phyloP scores from a whole-genome alignment of 306 rosid genomes.

The Hippophae tibetana region DNA sequence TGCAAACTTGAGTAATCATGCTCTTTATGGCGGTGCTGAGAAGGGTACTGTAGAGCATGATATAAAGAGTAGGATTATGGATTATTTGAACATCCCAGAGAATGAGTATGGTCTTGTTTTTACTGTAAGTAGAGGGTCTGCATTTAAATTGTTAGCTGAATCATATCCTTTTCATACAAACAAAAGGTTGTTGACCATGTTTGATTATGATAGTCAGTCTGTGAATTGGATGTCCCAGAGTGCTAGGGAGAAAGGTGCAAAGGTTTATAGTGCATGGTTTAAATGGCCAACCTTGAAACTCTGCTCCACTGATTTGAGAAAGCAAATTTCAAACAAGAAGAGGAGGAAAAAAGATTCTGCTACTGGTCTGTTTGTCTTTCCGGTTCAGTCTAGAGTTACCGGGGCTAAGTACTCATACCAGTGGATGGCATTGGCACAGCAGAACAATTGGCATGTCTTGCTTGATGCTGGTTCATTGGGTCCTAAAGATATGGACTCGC shows the following conservation, averaged over 20 bases:
- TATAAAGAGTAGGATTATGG: slow-evolving; percentile 76
- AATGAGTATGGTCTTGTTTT: slow-evolving; percentile 89
- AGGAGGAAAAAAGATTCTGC: slow-evolving; percentile 87
- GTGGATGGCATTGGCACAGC: slow-evolving; percentile 99
- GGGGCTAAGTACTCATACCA: slow-evolving; percentile 95
- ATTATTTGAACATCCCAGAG: slow-evolving; percentile 90
- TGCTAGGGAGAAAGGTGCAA: slow-evolving; percentile 87
- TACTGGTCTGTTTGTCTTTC: slow-evolving; percentile 83
- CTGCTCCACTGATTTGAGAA: slow-evolving; percentile 88
- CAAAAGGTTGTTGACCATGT: slow-evolving; percentile 86
- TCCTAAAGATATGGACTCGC: slow-evolving; percentile 98
- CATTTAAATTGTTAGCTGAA: slow-evolving; percentile 72
- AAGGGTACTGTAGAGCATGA: slow-evolving; percentile 85
- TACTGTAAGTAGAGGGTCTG: slow-evolving; percentile 94
- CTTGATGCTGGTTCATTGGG: slow-evolving; percentile 96
- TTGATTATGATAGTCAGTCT: slow-evolving; percentile 94
- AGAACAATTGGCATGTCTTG: slow-evolving; percentile 94
- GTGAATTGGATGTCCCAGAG: slow-evolving; percentile 93
- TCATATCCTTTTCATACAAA: slow-evolving; percentile 90
- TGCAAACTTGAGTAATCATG: slow-evolving; percentile 88
- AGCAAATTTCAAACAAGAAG: slow-evolving; percentile 80
- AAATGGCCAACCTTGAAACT: slow-evolving; percentile 95
- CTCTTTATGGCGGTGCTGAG: slow-evolving; percentile 85
- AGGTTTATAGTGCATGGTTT: slow-evolving; percentile 83
- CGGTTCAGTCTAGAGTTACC: slow-evolving; percentile 90